Percentiles rank a stretch among this genome's conserved stretches.
Evolutionary conservation across 352 stramenopile genomes (phyloP).

Genomic region (Pythium diclinum): DNA sequence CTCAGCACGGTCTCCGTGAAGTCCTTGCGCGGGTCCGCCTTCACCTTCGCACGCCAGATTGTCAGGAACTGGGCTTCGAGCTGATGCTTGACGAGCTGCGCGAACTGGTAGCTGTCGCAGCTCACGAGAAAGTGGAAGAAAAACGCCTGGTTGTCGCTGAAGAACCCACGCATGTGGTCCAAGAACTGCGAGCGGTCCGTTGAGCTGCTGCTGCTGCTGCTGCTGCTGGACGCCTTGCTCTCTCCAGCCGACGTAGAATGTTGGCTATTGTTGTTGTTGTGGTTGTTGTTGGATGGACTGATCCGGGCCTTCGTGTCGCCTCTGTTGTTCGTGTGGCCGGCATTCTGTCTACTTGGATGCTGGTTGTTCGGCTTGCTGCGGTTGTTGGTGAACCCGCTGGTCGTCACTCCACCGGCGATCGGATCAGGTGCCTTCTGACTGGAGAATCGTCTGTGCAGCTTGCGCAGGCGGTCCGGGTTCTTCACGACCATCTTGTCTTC

Average conservation of each 20-base stretch:
- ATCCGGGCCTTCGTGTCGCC: background rate
- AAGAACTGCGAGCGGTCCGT: constrained; percentile 10
- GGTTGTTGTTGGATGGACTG: background rate
- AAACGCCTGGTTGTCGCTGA: constrained; percentile 72
- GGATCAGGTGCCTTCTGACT: constrained; percentile 29
- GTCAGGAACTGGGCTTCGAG: constrained; percentile 46
- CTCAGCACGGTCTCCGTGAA: constrained; percentile 61
- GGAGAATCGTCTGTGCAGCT: constrained; percentile 68
- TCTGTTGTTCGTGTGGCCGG: background rate
- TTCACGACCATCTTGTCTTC: constrained; percentile 61
- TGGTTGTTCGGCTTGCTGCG: constrained; percentile 3
- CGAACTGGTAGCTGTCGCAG: constrained; percentile 67
- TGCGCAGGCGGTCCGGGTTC: constrained; percentile 62
- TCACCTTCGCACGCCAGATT: constrained; percentile 24
- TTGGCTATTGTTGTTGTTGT: background rate
- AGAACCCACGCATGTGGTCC: constrained; percentile 36
- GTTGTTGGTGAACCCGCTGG: constrained; percentile 4
- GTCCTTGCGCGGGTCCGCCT: constrained; percentile 42
- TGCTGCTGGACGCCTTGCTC: background rate
- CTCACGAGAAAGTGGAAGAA: constrained; percentile 69
- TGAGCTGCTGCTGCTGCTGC: background rate
- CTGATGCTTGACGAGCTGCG: constrained; percentile 53
- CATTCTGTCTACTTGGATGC: background rate
- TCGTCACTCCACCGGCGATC: background rate
- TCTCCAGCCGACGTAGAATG: background rate